Evolutionary conservation across 2,329 filamentous ascomycete genomes (phyloP).

Genomic region (Colletotrichum liriopes): DNA sequence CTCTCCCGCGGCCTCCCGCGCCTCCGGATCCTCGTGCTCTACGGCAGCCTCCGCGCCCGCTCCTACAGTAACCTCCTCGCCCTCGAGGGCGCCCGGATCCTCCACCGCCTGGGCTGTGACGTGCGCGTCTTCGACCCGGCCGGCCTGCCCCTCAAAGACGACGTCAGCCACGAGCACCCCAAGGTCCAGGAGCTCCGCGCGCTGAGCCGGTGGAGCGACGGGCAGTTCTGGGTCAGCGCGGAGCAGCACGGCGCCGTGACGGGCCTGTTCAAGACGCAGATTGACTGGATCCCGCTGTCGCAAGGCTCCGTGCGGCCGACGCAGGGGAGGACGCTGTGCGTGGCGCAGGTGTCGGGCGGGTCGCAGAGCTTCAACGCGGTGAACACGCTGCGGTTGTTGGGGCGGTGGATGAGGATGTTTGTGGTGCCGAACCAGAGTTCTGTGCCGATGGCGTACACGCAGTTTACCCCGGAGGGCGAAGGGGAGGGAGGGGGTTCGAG

Average conservation of each 20-base stretch:
- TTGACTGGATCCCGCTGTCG: conserved; percentile 78
- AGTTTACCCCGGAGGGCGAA: conserved; percentile 64
- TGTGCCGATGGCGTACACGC: conserved; percentile 74
- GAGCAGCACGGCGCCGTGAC: conserved; percentile 77
- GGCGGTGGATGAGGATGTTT: conserved; percentile 81
- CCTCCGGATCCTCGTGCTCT: conserved; percentile 72
- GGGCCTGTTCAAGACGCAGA: conserved; percentile 79
- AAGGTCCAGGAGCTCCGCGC: conserved; percentile 76
- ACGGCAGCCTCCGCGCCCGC: conserved; percentile 70
- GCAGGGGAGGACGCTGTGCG: conserved; percentile 74
- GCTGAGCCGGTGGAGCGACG: conserved; percentile 76
- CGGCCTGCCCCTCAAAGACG: conserved; percentile 75
- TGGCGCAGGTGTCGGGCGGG: conserved; percentile 75
- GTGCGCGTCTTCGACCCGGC: conserved; percentile 74
- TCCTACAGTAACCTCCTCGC: conserved; percentile 75
- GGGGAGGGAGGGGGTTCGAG: conserved; percentile 55
- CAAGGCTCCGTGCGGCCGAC: conserved; percentile 76
- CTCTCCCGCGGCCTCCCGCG: conserved; percentile 53
- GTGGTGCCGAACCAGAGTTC: conserved; percentile 77
- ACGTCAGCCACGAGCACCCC: conserved; percentile 68
- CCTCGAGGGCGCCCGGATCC: conserved; percentile 72
- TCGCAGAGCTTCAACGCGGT: conserved; percentile 79
- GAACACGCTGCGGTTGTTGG: conserved; percentile 75
- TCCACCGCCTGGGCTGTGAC: conserved; percentile 76
- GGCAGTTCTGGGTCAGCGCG: conserved; percentile 76